These are phyloP conservation scores for Blastobotrys peoriensis DNA, from an alignment of 805 yeast species.

Conservation along the genomic window DNA sequence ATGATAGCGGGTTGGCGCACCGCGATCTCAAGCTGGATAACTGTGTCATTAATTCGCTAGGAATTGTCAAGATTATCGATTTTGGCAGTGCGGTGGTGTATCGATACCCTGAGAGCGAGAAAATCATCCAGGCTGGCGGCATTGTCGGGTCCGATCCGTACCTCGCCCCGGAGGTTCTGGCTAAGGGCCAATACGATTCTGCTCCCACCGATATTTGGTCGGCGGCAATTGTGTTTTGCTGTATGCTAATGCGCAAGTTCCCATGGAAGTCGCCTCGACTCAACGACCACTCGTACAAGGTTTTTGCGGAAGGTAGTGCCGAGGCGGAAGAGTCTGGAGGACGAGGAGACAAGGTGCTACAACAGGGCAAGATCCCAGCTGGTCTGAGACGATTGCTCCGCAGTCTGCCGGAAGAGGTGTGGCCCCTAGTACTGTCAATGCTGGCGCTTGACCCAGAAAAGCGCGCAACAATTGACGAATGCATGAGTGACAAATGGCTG, in stretches of 20 bases:
- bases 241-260: constrained; percentile 86
- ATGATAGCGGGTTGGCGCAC: constrained; percentile 80
- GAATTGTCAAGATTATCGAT: constrained; percentile 85
- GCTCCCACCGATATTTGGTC: constrained; percentile 95
- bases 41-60: constrained; percentile 77
- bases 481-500: constrained; percentile 55
- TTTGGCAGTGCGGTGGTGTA: constrained; percentile 92
- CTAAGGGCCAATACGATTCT: constrained; percentile 78
- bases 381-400: constrained; percentile 69
- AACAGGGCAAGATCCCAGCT: constrained; percentile 9
- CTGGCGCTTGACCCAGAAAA: constrained; percentile 53
- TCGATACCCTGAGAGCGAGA: constrained; percentile 75
- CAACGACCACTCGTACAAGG: constrained; percentile 73
- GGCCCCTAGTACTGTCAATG: constrained; percentile 62
- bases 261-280: constrained; percentile 92
- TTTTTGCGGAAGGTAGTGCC: constrained; percentile 51
- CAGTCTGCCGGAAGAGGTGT: constrained; percentile 62
- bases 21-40: constrained; percentile 89
- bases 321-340: constrained; percentile 47
- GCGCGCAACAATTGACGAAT: constrained; percentile 54
- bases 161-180: constrained; percentile 87
- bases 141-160: constrained; percentile 87
- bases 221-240: constrained; percentile 81
- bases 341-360: constrained; percentile 23
- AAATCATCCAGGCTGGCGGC: constrained; percentile 70